Evolutionary conservation across 1,284 basidiomycete species (phyloP).

Genomic region (Apiotrichum siamense): DNA sequence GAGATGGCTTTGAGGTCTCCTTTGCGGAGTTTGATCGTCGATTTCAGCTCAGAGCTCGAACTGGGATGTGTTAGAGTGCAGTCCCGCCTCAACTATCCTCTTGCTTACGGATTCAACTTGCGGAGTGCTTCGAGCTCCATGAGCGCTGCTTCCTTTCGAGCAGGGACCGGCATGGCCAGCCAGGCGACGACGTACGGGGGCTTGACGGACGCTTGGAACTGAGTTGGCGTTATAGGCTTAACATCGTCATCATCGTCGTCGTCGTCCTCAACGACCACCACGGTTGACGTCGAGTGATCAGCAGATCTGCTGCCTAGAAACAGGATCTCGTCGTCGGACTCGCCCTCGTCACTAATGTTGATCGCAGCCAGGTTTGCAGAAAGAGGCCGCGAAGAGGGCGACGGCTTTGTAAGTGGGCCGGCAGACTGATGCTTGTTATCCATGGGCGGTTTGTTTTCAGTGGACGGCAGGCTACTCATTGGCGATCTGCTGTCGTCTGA

Average conservation of each 20-base stretch:
- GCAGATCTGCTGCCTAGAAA: not conserved
- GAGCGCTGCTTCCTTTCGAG: slow-evolving; percentile 1
- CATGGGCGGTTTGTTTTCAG: too few species aligned
- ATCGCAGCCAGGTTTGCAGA: not conserved
- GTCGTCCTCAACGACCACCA: slow-evolving; percentile 2
- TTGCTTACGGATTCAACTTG: not conserved
- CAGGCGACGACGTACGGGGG: not conserved
- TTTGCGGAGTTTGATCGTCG: not conserved
- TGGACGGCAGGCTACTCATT: too few species aligned
- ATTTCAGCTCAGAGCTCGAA: not conserved
- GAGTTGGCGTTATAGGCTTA: not conserved
- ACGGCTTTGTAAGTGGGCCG: too few species aligned
- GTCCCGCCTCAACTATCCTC: too few species aligned
- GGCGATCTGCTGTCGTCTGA: too few species aligned
- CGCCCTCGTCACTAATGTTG: not conserved
- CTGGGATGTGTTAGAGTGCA: not conserved
- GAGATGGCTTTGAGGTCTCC: not conserved
- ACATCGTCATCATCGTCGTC: slow-evolving; percentile 8
- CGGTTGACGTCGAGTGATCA: not conserved
- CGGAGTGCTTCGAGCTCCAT: slow-evolving; percentile 1
- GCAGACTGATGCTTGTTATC: too few species aligned
- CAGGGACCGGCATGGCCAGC: slow-evolving; percentile 2
- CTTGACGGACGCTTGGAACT: not conserved
- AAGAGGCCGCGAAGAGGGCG: too few species aligned
- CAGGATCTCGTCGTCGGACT: slow-evolving; percentile 4